These are phyloP conservation scores for Acanthochlamys bracteata DNA, from an alignment of 106 monocot genomes.

Conservation along the genomic window DNA sequence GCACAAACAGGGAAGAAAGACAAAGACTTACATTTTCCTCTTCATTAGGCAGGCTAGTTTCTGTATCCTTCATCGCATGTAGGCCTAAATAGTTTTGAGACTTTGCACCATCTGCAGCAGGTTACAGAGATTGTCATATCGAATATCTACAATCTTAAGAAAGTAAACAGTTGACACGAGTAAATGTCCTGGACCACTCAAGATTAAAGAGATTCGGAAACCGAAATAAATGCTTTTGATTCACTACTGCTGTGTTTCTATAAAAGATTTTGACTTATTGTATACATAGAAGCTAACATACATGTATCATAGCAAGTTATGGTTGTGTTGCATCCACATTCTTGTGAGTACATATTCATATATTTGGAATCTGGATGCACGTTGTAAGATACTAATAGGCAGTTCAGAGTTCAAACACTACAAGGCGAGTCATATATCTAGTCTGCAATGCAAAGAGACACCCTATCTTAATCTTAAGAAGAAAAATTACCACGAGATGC, in stretches of 20 bases:
- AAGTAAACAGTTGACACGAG: background rate
- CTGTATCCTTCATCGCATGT: slow-evolving; percentile 2
- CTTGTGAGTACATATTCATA: too few species aligned
- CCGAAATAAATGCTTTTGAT: too few species aligned
- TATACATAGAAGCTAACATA: too few species aligned
- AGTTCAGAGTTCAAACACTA: too few species aligned
- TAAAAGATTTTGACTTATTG: too few species aligned
- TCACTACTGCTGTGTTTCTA: too few species aligned
- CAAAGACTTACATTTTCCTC: slow-evolving; percentile 38
- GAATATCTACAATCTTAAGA: background rate
- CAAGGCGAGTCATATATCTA: slow-evolving; percentile 2
- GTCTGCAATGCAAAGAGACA: background rate
- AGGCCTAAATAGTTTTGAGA: slow-evolving; percentile 26
- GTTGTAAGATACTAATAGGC: too few species aligned
- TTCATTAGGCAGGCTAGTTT: slow-evolving; percentile 23
- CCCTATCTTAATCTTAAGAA: too few species aligned
- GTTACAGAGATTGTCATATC: background rate
- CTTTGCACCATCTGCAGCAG: slow-evolving; percentile 16
- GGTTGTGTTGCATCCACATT: too few species aligned
- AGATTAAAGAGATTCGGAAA: background rate
- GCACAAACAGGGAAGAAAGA: background rate
- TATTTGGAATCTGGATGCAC: too few species aligned
- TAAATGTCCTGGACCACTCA: background rate
- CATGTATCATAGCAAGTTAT: too few species aligned
- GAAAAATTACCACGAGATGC: slow-evolving; percentile 1